Evolutionary conservation across 345 rosid genomes (phyloP), one percentile per base, ranked within the genome.

Genomic region (Hevea brasiliensis): DNA sequence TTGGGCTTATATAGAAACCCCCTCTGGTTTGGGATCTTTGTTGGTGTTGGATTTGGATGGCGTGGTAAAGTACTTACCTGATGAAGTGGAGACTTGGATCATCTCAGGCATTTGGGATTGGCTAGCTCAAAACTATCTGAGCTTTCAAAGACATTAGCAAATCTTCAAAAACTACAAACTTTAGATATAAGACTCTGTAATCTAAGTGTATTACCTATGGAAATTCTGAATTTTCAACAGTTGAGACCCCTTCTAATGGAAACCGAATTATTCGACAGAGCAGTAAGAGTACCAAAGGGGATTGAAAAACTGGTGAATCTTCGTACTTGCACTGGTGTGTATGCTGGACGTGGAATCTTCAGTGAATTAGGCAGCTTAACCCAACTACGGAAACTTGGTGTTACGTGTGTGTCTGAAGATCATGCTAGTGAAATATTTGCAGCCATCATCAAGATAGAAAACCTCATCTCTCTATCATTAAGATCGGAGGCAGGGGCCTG

Each of bases 271-370:
- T 32, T 32, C 13, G 0, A n/a, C 17, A 17, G 51, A 41, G 0
- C 69, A 8, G 74, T 75, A 24, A 61, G 17, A 40, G 78, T 68
- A 12, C 70, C 63, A 12, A 53, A 61, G 7, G 72, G 62, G 5
- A 75, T 75, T 6, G 62, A 55, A n/a, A 41, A 10, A 13, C 0
- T 68, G 56, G 18, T 13, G 55, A 51, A 61, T 51, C 69, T 75
- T 32, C 73, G 20, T 8, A 75, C 73, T 40, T 61, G 20, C 7
- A 61, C 29, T 27, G 78, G 78, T 18, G 37, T 75, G 26, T 75
- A 68, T 61, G 78, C 73, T 18, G 78, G 78, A 61, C 64, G n/a
- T 18, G 73, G 73, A 45, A 68, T 50, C 54, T 63, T 57, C n/a
- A 29, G 23, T 17, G 78, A 68, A 51, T 27, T 75, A 54, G 18